Evolutionary conservation across 192 early-diverging fungal genomes (phyloP), one percentile per base, ranked within the genome.

Genomic region (Coemansia sp.): DNA sequence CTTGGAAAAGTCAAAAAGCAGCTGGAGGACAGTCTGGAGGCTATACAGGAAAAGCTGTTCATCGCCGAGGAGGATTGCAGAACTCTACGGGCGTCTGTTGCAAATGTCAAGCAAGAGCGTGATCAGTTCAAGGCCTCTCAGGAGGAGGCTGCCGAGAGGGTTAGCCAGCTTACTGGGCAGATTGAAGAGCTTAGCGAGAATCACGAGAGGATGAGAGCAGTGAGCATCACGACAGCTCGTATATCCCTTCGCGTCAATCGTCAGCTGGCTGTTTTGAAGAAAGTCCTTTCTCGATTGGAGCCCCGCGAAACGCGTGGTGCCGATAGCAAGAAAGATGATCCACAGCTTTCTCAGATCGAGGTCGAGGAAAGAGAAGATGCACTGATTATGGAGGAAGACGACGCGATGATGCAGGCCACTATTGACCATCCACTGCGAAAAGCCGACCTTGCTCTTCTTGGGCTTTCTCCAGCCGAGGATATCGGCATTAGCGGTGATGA

Each of bases 91-190:
- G 54, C 58, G 22, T 46, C 67, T 4, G 66, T 82, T 12, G 67
- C 80, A 40, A 64, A 61, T 39, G 71, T 57, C 7, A 65, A 70
- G 62, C 80, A 82, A 41, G 80, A 82, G 68, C 74, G 80, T 19
- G 76, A 77, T 37, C 80, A 82, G 68, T 82, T 78, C 76, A 63
- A 61, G 37, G 68, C 42, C 1, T 69, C 74, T 36, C 71, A 78
- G 8, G 80, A 82, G 66, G 76, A 82, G 37, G 66, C 75, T 0
- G 61, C 62, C 13, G 76, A 82, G 62, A 63, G 66, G 7, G 69
- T 74, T 15, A 37, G 67, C 4, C 57, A 67, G n/a, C 63, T 82
- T 52, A 61, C 63, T 5, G 71, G 46, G 11, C 80, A 82, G 65
- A 69, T 82, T 19, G 80, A 82, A 22, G 76, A 82, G 36, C 72